Conservation (phyloP, 495 filamentous ascomycete genomes). For the Pseudotulostoma volvatum region DNA sequence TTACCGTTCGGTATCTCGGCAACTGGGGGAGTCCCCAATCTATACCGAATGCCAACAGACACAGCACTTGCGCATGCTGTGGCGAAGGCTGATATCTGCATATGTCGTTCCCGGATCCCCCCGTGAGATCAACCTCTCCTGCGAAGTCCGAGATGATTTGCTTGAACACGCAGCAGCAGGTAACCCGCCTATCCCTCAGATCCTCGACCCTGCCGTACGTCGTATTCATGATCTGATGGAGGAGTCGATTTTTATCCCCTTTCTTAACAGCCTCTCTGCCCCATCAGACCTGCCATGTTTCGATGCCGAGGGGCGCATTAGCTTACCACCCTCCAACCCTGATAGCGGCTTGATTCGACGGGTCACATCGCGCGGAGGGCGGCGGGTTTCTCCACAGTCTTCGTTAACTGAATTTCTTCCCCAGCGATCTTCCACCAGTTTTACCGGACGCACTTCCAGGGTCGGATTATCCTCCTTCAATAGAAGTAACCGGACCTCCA, state of each 20-base stretch:
- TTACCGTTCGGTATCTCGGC: constrained; percentile 39
- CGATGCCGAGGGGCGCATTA: constrained; percentile 5
- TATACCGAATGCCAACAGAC: constrained; percentile 37
- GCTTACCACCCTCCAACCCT: constrained; percentile 8
- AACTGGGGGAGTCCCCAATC: constrained; percentile 25
- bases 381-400: constrained; percentile 28
- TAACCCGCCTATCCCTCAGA: constrained; percentile 59
- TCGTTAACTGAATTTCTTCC: constrained; percentile 23
- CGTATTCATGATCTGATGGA: constrained; percentile 95
- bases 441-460: not conserved
- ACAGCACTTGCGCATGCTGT: constrained; percentile 59
- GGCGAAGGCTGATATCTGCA: constrained; percentile 40
- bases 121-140: constrained; percentile 84
- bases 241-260: constrained; percentile 56
- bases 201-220: constrained; percentile 72
- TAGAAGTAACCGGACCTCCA: constrained; percentile 22
- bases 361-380: constrained; percentile 15
- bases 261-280: constrained; percentile 24
- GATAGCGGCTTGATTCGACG: constrained; percentile 11
- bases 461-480: constrained; percentile 12
- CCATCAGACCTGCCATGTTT: constrained; percentile 17
- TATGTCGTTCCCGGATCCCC: constrained; percentile 50
- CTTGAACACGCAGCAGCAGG: constrained; percentile 43
- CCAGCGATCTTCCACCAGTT: constrained; percentile 8
- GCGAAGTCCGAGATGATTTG: constrained; percentile 65